Percentiles rank a stretch among this genome's conserved stretches.
Conservation (phyloP, 768 basidiomycete species). For the Cytidiella melzeri region DNA sequence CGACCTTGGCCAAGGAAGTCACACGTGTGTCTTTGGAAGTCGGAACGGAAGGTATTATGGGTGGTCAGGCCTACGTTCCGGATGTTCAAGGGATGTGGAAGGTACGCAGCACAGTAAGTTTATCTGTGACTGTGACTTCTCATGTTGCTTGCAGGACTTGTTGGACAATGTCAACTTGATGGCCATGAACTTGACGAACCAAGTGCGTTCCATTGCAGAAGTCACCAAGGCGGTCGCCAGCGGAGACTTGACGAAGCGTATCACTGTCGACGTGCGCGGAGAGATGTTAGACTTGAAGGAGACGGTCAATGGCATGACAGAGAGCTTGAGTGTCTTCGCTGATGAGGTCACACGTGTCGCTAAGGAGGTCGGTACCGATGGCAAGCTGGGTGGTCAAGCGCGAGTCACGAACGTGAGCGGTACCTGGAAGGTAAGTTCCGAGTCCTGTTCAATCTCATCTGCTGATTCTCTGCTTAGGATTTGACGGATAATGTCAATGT, state of each 20-base stretch:
- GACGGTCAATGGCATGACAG: conserved; percentile 96
- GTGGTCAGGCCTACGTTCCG: conserved; percentile 88
- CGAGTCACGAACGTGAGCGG: conserved; percentile 92
- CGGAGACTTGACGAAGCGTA: conserved; percentile 91
- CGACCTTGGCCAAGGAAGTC: conserved; percentile 75
- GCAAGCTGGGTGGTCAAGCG: conserved; percentile 90
- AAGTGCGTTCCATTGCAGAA: conserved; percentile 87
- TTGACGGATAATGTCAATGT: conserved; percentile 94
- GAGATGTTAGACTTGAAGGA: conserved; percentile 88
- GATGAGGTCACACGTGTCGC: conserved; percentile 85
- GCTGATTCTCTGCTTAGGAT: conserved; percentile 42
- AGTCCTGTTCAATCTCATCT: conserved; percentile 1
- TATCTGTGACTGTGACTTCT: background rate
- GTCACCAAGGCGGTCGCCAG: conserved; percentile 94
- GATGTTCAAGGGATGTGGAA: conserved; percentile 96
- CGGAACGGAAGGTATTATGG: conserved; percentile 88
- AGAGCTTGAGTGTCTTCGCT: conserved; percentile 76
- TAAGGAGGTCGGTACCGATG: conserved; percentile 95
- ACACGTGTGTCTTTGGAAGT: conserved; percentile 90
- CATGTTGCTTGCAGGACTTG: conserved; percentile 32
- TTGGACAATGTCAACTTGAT: conserved; percentile 85
- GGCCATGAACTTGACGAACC: conserved; percentile 88
- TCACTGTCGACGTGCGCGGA: conserved; percentile 85
- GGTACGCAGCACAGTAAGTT: conserved; percentile 31
- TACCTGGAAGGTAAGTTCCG: conserved; percentile 72